phyloP scores from a whole-genome alignment of 495 filamentous ascomycete species.

The Penicillium odoratum region DNA sequence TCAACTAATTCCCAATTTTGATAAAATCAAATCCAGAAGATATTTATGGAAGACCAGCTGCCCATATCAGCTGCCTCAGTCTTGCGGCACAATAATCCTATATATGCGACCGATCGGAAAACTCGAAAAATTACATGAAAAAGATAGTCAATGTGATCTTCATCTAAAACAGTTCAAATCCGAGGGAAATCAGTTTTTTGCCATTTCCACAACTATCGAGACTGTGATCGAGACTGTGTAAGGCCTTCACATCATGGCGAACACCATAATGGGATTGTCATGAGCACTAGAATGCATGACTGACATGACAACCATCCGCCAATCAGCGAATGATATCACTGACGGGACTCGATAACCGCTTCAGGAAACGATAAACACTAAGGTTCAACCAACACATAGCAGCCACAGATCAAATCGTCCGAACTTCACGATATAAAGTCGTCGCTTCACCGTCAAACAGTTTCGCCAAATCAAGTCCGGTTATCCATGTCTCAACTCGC shows the following conservation, averaged over 20 bases:
- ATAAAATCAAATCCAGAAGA: background rate
- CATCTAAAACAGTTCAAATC: too few species aligned
- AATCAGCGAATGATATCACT: background rate
- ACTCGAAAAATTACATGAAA: background rate
- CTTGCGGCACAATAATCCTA: background rate
- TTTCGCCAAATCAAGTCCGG: background rate
- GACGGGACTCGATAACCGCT: conserved; percentile 40
- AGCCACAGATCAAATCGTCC: conserved; percentile 4
- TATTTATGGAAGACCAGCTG: background rate
- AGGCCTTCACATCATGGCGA: too few species aligned
- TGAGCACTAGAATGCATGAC: background rate
- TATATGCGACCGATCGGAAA: background rate
- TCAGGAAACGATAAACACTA: conserved; percentile 29
- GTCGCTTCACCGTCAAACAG: background rate
- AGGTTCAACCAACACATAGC: conserved; percentile 16
- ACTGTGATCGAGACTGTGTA: background rate
- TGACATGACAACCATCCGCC: background rate
- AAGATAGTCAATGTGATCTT: too few species aligned
- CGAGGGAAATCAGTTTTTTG: background rate
- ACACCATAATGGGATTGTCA: too few species aligned
- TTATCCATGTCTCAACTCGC: conserved; percentile 38
- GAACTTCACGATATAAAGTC: conserved; percentile 6
- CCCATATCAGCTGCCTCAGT: background rate
- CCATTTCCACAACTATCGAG: background rate
- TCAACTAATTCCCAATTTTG: background rate